Evolutionary conservation across 148 eudicot species (phyloP).

Genomic region (Dysphania ambrosioides): DNA sequence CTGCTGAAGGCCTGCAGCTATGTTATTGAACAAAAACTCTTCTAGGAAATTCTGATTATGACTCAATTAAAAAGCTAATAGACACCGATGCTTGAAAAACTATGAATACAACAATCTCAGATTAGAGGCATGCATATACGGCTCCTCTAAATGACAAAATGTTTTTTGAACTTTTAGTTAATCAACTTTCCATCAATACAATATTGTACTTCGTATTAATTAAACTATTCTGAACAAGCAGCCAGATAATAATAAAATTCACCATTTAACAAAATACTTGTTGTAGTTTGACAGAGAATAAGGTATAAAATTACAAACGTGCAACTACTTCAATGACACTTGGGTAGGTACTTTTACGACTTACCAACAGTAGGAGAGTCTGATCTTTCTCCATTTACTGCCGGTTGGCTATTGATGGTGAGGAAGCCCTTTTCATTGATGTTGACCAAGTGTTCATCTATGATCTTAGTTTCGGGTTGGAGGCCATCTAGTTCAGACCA

Average conservation of each 20-base stretch:
- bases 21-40: too few relatives aligned
- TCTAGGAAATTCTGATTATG: too few relatives aligned
- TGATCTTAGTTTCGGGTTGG: constrained; percentile 94
- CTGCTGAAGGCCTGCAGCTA: neutral
- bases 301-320: neutral
- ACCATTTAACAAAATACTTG: neutral
- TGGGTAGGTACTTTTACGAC: constrained; percentile 12
- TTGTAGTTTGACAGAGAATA: neutral
- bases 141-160: neutral
- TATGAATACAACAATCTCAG: neutral
- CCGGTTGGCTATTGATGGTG: constrained; percentile 94
- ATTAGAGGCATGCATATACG: neutral
- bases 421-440: constrained; percentile 80
- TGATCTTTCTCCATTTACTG: constrained; percentile 82
- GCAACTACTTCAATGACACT: neutral
- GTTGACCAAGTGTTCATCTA: constrained; percentile 57
- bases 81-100: neutral
- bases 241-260: neutral
- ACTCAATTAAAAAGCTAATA: neutral
- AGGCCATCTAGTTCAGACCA: constrained; percentile 98
- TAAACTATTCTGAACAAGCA: neutral
- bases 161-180: neutral
- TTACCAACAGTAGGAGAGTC: constrained; percentile 85
- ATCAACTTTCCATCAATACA: neutral
- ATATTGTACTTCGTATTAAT: neutral